Conservation (phyloP, 2,329 filamentous ascomycete genomes). For the Thermothelomyces thermophilus region DNA sequence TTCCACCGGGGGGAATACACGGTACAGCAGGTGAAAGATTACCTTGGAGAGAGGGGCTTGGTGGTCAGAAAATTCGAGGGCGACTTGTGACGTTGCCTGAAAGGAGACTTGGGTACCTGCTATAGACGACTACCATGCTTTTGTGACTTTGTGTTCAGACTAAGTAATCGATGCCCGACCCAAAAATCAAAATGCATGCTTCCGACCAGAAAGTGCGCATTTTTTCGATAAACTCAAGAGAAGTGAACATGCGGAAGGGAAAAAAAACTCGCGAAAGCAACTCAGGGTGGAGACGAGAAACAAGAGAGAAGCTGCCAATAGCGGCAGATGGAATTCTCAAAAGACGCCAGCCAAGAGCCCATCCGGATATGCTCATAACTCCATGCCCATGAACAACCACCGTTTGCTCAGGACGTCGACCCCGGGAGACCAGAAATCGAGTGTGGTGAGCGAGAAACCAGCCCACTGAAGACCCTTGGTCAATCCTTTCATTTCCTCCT, state of each 20-base stretch:
- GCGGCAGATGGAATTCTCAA: no score
- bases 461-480: conserved; percentile 88
- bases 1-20: conserved; percentile 96
- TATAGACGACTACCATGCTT: background rate
- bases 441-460: conserved; percentile 75
- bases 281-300: background rate
- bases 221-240: background rate
- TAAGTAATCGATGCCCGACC: background rate
- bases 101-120: background rate
- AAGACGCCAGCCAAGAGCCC: background rate
- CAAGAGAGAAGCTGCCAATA: background rate
- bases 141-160: background rate
- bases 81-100: conserved; percentile 28
- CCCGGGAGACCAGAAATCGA: conserved; percentile 66
- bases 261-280: background rate
- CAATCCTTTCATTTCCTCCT: conserved; percentile 57
- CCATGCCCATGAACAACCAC: conserved; percentile 88
- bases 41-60: conserved; percentile 63
- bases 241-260: background rate
- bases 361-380: conserved; percentile 50
- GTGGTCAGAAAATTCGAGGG: conserved; percentile 74
- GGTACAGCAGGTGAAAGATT: conserved; percentile 86
- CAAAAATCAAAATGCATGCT: background rate
- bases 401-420: conserved; percentile 62
- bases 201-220: background rate